phyloP scores from a whole-genome alignment of 139 green algal genomes.

The Chlorella sp. region DNA sequence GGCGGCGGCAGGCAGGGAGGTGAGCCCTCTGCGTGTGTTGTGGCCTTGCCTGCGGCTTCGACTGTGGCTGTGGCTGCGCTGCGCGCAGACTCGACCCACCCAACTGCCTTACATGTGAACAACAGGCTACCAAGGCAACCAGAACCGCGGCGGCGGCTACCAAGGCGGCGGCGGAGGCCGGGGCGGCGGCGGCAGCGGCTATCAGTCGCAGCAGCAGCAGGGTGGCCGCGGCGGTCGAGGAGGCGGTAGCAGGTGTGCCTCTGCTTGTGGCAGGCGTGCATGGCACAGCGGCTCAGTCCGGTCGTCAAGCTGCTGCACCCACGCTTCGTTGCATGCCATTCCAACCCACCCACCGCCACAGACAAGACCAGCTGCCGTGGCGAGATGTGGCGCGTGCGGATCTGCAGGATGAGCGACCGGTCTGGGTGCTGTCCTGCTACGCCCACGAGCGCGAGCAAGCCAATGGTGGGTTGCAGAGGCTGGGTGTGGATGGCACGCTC shows the following conservation, averaged over 20 bases:
- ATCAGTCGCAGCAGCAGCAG: background rate
- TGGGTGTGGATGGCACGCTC: too few relatives aligned
- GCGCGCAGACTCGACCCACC: too few relatives aligned
- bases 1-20: background rate
- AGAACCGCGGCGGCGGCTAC: background rate
- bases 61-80: too few relatives aligned
- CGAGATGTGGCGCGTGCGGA: conserved; percentile 49
- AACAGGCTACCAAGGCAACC: conserved; percentile 11
- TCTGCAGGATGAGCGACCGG: conserved; percentile 48
- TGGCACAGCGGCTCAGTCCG: background rate
- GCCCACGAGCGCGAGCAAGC: conserved; percentile 45
- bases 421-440: conserved; percentile 64
- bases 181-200: background rate
- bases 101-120: too few relatives aligned
- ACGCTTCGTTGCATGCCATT: background rate
- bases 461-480: conserved; percentile 25
- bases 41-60: too few relatives aligned
- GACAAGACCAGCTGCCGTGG: conserved; percentile 20
- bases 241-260: background rate
- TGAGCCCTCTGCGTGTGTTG: background rate
- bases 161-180: background rate
- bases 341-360: background rate
- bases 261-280: background rate
- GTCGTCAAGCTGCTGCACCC: background rate
- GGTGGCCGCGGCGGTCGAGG: background rate